A percentile compares a stretch with the other conserved stretches of the same genome.
Conservation (phyloP, 148 eudicot genomes). For the Linanthus parryae region DNA sequence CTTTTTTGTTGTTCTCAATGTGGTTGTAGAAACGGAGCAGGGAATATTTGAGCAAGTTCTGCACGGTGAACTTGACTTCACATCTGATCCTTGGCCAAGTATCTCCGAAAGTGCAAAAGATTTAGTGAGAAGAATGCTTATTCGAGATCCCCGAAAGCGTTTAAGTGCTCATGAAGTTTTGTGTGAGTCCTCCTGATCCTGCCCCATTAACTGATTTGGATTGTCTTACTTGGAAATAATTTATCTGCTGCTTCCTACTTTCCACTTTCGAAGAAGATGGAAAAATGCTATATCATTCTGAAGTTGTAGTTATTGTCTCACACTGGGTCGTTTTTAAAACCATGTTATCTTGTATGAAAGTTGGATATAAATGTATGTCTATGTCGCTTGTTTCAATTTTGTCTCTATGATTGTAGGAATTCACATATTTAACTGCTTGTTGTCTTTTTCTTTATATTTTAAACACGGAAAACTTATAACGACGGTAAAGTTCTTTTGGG, state of each 20-base stretch:
- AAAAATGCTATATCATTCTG: background rate
- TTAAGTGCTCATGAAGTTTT: constrained; percentile 83
- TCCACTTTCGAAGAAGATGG: background rate
- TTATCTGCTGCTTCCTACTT: background rate
- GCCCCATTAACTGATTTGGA: background rate
- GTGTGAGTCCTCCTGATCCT: constrained; percentile 38
- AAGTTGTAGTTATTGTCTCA: background rate
- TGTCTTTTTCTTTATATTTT: too few relatives aligned
- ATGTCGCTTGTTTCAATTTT: too few relatives aligned
- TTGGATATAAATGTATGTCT: too few relatives aligned
- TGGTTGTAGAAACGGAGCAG: constrained; percentile 60
- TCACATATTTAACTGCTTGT: too few relatives aligned
- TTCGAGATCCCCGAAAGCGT: constrained; percentile 70
- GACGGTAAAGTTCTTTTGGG: too few relatives aligned
- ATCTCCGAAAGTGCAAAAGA: constrained; percentile 86
- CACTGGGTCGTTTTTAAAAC: background rate
- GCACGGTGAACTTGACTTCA: constrained; percentile 82
- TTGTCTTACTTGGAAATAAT: constrained; percentile 2
- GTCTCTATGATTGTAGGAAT: too few relatives aligned
- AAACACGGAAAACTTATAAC: too few relatives aligned
- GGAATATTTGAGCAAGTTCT: constrained; percentile 85
- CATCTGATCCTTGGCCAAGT: constrained; percentile 87
- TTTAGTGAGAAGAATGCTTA: constrained; percentile 80
- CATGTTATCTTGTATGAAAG: too few relatives aligned
- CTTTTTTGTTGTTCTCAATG: background rate